Conservation (phyloP, 345 rosid species). For the Brassica carinata region DNA sequence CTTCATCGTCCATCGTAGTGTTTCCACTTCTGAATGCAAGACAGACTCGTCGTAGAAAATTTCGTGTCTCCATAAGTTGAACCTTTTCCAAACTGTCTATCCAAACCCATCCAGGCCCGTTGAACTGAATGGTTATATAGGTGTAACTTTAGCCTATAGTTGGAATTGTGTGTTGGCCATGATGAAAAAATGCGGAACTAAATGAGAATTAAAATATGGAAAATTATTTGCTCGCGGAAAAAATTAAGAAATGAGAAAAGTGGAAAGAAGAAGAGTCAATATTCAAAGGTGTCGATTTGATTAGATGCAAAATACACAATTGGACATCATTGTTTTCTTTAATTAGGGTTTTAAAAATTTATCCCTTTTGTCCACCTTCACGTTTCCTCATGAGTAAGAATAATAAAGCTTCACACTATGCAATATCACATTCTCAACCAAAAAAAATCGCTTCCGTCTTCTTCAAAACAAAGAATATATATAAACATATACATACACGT, state of each 20-base stretch:
- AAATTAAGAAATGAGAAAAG: not conserved
- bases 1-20: too few species aligned
- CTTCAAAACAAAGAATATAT: conserved; percentile 41
- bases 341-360: conserved; percentile 20
- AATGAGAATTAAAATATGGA: conserved; percentile 8
- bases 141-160: conserved; percentile 32
- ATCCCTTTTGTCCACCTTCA: conserved; percentile 38
- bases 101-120: too few species aligned
- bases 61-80: too few species aligned
- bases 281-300: conserved; percentile 40
- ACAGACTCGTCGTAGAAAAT: too few species aligned
- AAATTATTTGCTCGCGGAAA: not conserved
- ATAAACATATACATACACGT: conserved; percentile 15
- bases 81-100: too few species aligned
- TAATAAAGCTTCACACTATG: conserved; percentile 42
- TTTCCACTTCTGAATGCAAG: too few species aligned
- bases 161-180: conserved; percentile 47
- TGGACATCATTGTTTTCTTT: conserved; percentile 35
- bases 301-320: conserved; percentile 33
- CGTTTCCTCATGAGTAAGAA: conserved; percentile 44
- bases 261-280: conserved; percentile 32
- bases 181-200: conserved; percentile 26
- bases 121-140: not conserved
- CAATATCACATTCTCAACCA: conserved; percentile 35
- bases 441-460: conserved; percentile 34